phyloP scores from a whole-genome alignment of 1,284 basidiomycete genomes.

The Boletus subluridellus region DNA sequence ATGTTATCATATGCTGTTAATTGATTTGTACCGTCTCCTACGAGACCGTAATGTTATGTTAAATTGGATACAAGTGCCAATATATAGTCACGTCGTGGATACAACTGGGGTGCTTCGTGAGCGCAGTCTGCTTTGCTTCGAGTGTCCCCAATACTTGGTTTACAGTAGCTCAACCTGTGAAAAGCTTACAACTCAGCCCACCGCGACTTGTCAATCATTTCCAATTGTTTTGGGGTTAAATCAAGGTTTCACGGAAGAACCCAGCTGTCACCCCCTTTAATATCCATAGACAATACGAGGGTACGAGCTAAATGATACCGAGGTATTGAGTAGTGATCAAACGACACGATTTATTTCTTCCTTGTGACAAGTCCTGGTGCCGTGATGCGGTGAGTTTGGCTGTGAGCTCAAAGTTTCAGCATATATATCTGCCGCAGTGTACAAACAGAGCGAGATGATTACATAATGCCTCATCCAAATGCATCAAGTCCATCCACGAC shows the following conservation, averaged over 20 bases:
- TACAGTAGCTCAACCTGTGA: not conserved
- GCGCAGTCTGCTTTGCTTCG: too few relatives aligned
- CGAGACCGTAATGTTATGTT: slow-evolving; percentile 33
- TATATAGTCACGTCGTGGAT: slow-evolving; percentile 4
- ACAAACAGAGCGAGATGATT: slow-evolving; percentile 1
- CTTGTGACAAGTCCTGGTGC: not conserved
- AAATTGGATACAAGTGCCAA: slow-evolving; percentile 14
- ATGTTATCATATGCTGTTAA: slow-evolving; percentile 33
- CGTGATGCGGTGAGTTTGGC: too few relatives aligned
- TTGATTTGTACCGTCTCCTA: slow-evolving; percentile 32
- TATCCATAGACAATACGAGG: not conserved
- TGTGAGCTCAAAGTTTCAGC: too few relatives aligned
- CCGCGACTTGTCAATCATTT: not conserved
- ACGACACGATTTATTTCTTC: not conserved
- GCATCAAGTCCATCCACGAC: not conserved
- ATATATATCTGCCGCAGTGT: too few relatives aligned
- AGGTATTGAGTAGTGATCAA: not conserved
- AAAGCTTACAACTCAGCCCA: too few relatives aligned
- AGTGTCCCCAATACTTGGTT: not conserved
- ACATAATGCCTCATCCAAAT: slow-evolving; percentile 3
- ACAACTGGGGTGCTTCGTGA: not conserved
- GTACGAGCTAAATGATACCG: not conserved
- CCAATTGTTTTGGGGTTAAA: not conserved
- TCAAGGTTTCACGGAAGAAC: not conserved
- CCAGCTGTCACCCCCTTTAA: not conserved